phyloP scores from a whole-genome alignment of 495 filamentous ascomycete species.

The Hapsidospora chrysogenum region DNA sequence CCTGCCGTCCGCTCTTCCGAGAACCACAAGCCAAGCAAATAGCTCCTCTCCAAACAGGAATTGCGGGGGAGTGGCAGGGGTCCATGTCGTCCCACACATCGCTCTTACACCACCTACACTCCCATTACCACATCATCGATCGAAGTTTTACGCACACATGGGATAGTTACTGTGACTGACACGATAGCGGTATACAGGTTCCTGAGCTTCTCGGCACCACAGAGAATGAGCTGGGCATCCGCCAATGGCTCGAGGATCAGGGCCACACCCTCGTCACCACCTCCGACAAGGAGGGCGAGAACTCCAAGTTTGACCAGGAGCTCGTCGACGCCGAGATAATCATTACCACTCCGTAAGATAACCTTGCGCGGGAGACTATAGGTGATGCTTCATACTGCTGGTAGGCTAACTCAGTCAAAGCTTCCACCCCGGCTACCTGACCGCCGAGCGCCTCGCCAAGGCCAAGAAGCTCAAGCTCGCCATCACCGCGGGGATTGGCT shows the following conservation, averaged over 20 bases:
- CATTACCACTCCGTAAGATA: constrained; percentile 88
- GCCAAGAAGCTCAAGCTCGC: constrained; percentile 98
- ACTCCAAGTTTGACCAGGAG: constrained; percentile 88
- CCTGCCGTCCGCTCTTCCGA: too few species aligned
- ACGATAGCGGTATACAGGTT: constrained; percentile 29
- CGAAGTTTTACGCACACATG: background rate
- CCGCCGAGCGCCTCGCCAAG: constrained; percentile 86
- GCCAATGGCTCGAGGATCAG: constrained; percentile 90
- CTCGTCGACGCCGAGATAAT: constrained; percentile 94
- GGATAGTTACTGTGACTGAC: background rate
- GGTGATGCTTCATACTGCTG: background rate
- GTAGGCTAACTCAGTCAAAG: constrained; percentile 21
- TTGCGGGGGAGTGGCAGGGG: too few species aligned
- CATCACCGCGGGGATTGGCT: constrained; percentile 92
- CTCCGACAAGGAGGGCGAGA: constrained; percentile 84
- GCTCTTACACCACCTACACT: background rate
- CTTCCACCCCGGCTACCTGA: constrained; percentile 98
- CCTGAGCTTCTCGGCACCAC: constrained; percentile 82
- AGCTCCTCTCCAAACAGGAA: too few species aligned
- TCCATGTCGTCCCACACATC: too few species aligned
- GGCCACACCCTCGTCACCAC: constrained; percentile 95
- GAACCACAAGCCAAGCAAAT: too few species aligned
- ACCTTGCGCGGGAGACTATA: background rate
- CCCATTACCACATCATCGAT: background rate
- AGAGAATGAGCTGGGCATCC: constrained; percentile 92